phyloP scores from a whole-genome alignment of 2,329 filamentous ascomycete species.

The Pseudophaeomoniella oleicola region DNA sequence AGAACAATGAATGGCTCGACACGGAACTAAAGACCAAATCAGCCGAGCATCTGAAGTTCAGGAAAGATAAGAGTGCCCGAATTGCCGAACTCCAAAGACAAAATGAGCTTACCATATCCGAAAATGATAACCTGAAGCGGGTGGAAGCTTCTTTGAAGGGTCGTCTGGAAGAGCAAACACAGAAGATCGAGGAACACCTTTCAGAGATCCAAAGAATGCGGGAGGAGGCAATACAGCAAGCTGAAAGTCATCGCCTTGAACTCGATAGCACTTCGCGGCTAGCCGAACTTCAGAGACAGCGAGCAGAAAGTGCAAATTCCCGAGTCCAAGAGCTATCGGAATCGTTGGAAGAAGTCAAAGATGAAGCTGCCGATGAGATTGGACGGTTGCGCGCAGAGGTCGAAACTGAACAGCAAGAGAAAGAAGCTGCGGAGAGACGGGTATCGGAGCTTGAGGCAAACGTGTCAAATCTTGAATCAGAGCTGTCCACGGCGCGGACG shows the following conservation, averaged over 20 bases:
- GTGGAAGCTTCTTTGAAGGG: conserved; percentile 68
- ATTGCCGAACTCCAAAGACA: conserved; percentile 78
- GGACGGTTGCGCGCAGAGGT: conserved; percentile 37
- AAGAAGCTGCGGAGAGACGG: conserved; percentile 45
- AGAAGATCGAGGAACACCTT: conserved; percentile 75
- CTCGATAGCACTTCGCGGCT: conserved; percentile 68
- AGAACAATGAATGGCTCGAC: conserved; percentile 88
- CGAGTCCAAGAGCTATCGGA: conserved; percentile 44
- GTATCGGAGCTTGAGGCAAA: conserved; percentile 51
- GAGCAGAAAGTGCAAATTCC: conserved; percentile 43
- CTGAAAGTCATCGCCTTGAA: conserved; percentile 77
- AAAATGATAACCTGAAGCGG: conserved; percentile 61
- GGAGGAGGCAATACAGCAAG: conserved; percentile 65
- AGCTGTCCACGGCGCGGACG: conserved; percentile 27
- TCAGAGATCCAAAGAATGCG: conserved; percentile 71
- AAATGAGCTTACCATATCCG: conserved; percentile 70
- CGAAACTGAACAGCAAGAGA: conserved; percentile 44
- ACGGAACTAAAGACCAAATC: conserved; percentile 81
- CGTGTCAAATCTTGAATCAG: conserved; percentile 45
- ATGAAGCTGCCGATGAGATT: conserved; percentile 47
- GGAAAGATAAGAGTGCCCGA: conserved; percentile 86
- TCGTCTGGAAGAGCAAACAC: conserved; percentile 68
- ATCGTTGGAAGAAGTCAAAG: conserved; percentile 42
- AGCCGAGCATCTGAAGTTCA: conserved; percentile 72
- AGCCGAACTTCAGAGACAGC: conserved; percentile 53